Percentiles rank a stretch among this genome's conserved stretches.
Evolutionary conservation across 805 yeast genomes (phyloP).

Genomic region (Ogataea corticis): DNA sequence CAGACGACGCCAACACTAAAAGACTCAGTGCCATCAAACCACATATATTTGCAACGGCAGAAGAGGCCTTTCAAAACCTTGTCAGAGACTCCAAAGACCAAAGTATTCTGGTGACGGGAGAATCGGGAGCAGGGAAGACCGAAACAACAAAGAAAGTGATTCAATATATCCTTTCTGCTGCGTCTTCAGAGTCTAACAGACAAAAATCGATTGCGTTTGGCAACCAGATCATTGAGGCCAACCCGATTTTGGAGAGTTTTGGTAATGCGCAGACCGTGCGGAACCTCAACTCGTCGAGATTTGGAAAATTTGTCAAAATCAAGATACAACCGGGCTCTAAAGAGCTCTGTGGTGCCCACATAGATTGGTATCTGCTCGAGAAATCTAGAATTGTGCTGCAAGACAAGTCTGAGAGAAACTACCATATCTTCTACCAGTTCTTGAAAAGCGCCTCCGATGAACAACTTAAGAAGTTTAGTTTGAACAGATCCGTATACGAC

Average conservation of each 20-base stretch:
- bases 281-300: constrained; percentile 92
- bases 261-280: constrained; percentile 96
- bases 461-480: constrained; percentile 47
- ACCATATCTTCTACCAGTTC: constrained; percentile 90
- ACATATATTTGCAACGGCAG: constrained; percentile 89
- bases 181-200: constrained; percentile 35
- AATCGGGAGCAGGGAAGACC: constrained; percentile 98
- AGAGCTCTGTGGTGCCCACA: constrained; percentile 80
- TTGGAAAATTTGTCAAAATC: constrained; percentile 92
- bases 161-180: constrained; percentile 83
- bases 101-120: constrained; percentile 96
- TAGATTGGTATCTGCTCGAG: constrained; percentile 92
- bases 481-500: constrained; percentile 39
- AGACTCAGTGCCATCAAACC: constrained; percentile 49
- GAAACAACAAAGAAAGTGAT: constrained; percentile 95
- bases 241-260: constrained; percentile 92
- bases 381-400: constrained; percentile 89
- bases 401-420: constrained; percentile 77
- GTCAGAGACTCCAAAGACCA: constrained; percentile 72
- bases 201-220: constrained; percentile 56
- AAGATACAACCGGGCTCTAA: constrained; percentile 62
- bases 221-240: constrained; percentile 84
- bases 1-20: background rate
- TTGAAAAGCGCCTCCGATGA: constrained; percentile 61
- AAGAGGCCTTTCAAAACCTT: constrained; percentile 78